Evolutionary conservation across 1,284 basidiomycete genomes (phyloP).

Genomic region (Tilletiopsis washingtonensis): DNA sequence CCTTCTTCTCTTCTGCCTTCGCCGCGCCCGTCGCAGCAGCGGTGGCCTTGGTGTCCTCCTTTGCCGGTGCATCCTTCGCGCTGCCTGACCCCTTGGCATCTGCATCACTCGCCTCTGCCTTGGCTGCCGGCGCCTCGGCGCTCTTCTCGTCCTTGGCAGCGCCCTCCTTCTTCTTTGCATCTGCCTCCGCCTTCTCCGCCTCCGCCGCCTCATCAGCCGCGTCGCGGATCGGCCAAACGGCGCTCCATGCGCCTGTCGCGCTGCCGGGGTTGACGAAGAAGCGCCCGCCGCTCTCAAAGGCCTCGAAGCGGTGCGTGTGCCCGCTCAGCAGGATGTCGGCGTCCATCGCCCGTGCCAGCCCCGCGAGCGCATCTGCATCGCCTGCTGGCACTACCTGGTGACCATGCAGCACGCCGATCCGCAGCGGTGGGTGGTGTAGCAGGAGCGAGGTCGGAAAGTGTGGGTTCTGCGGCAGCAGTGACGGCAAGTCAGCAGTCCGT

Average conservation of each 20-base stretch:
- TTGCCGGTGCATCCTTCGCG: background rate
- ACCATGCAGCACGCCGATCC: constrained; percentile 87
- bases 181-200: background rate
- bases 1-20: background rate
- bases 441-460: constrained; percentile 75
- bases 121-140: background rate
- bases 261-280: constrained; percentile 97
- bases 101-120: background rate
- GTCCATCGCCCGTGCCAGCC: constrained; percentile 83
- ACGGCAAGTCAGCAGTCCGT: no score
- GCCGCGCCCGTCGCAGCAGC: constrained; percentile 1
- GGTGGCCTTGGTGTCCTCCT: background rate
- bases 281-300: constrained; percentile 76
- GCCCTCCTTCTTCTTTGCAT: background rate
- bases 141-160: background rate
- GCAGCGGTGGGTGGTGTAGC: constrained; percentile 75
- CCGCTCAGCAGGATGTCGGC: constrained; percentile 91
- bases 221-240: constrained; percentile 51
- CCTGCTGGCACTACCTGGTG: constrained; percentile 90
- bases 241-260: constrained; percentile 80
- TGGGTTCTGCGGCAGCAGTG: constrained; percentile 54
- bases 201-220: constrained; percentile 7
- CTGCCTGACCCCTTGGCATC: background rate
- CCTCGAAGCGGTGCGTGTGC: constrained; percentile 93
- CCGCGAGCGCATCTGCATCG: constrained; percentile 76